Conservation (phyloP, 2,329 filamentous ascomycete species). For the Fusarium illudens region DNA sequence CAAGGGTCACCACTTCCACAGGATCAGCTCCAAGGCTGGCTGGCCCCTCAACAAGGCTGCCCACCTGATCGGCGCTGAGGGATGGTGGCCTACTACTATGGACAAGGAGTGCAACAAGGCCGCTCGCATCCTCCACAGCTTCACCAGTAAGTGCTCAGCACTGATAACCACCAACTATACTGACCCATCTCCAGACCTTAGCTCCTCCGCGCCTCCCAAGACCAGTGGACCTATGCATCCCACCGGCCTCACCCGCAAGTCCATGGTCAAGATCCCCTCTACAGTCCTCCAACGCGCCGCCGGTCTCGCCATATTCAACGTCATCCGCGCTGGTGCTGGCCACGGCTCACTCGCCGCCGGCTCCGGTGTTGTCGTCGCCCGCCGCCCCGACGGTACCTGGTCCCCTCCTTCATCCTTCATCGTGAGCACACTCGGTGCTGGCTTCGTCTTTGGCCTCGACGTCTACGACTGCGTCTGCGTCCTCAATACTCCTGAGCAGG, state of each 20-base stretch:
- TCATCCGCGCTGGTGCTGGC: constrained; percentile 66
- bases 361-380: constrained; percentile 67
- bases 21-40: constrained; percentile 70
- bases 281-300: constrained; percentile 63
- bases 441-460: constrained; percentile 76
- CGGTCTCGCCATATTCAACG: constrained; percentile 71
- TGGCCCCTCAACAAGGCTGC: constrained; percentile 73
- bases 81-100: constrained; percentile 78
- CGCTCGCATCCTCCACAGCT: constrained; percentile 76
- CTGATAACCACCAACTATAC: not conserved
- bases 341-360: constrained; percentile 65
- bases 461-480: constrained; percentile 81
- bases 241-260: constrained; percentile 45
- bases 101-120: constrained; percentile 81
- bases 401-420: constrained; percentile 77
- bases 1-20: constrained; percentile 69
- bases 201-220: constrained; percentile 25
- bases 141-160: constrained; percentile 62
- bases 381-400: constrained; percentile 68
- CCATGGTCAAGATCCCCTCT: constrained; percentile 50
- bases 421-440: constrained; percentile 74
- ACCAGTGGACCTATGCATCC: constrained; percentile 44
- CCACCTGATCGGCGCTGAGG: constrained; percentile 74
- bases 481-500: constrained; percentile 73
- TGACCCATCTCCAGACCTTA: constrained; percentile 36